These are phyloP conservation scores for Acacia concinna DNA, from an alignment of 331 rosid species.

Conservation along the genomic window DNA sequence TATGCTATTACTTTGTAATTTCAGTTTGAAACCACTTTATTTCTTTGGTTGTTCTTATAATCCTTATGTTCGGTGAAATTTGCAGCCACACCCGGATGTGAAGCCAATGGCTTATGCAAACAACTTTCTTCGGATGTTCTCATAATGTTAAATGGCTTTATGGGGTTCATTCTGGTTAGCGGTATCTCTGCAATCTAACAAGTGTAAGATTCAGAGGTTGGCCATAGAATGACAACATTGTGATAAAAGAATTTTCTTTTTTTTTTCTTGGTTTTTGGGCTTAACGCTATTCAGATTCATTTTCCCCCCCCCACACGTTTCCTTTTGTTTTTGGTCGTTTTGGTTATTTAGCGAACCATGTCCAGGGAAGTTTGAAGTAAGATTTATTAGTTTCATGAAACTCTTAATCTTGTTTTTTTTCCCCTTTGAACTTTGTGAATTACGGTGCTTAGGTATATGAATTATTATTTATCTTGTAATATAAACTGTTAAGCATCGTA, in stretches of 20 bases:
- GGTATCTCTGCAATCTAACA: conserved; percentile 28
- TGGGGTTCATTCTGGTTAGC: conserved; percentile 23
- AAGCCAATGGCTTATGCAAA: conserved; percentile 99
- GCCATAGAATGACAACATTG: conserved; percentile 31
- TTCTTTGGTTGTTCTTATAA: not conserved
- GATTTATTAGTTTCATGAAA: conserved; percentile 24
- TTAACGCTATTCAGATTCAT: conserved; percentile 35
- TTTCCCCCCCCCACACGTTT: conserved; percentile 21
- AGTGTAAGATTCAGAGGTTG: conserved; percentile 28
- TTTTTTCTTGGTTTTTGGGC: conserved; percentile 22
- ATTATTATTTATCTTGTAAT: not conserved
- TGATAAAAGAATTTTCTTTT: conserved; percentile 23
- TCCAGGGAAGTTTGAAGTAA: conserved; percentile 31
- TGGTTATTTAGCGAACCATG: conserved; percentile 25
- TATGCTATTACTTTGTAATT: not conserved
- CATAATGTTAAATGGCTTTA: conserved; percentile 38
- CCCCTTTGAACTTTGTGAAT: conserved; percentile 13
- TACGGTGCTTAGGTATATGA: not conserved
- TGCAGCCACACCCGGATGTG: conserved; percentile 95
- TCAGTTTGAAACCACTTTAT: not conserved
- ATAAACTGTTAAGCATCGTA: not conserved
- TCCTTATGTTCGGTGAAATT: conserved; percentile 26
- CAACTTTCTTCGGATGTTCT: conserved; percentile 85
- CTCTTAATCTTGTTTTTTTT: conserved; percentile 28
- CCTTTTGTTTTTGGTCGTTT: conserved; percentile 18